Conservation (phyloP, 176 grass and related monocot species). For the Lolium multiflorum region DNA sequence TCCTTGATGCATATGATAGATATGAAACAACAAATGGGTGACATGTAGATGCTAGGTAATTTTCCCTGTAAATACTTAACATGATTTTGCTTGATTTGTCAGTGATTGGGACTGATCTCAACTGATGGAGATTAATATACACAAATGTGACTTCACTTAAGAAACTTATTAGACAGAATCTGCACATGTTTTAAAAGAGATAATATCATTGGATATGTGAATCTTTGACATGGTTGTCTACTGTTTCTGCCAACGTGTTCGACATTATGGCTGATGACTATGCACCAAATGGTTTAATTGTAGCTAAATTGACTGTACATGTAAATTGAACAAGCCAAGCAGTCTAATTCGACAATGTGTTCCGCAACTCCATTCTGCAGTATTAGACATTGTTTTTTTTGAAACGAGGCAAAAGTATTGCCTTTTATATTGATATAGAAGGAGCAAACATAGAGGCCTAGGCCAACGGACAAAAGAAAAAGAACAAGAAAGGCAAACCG, state of each 20-base stretch:
- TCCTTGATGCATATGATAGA: background rate
- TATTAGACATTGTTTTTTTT: too few species aligned
- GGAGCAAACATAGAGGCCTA: too few species aligned
- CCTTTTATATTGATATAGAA: too few species aligned
- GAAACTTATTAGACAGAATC: background rate
- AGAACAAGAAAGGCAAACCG: too few species aligned
- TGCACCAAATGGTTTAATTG: background rate
- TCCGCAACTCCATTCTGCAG: background rate
- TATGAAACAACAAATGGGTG: background rate
- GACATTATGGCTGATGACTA: background rate
- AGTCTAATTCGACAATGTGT: background rate
- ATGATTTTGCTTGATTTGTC: background rate
- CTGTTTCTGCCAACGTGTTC: background rate
- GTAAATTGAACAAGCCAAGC: background rate
- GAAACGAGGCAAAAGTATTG: too few species aligned
- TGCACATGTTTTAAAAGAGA: background rate
- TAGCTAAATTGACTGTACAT: background rate
- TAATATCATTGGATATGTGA: background rate
- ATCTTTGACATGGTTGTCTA: background rate
- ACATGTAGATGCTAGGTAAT: conserved; percentile 7
- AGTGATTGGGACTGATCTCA: background rate
- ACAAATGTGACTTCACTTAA: background rate
- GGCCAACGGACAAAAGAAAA: too few species aligned
- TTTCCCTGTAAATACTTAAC: background rate
- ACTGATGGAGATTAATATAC: background rate